Percentiles rank a stretch among this genome's conserved stretches.
Conservation (phyloP, 805 yeast species). For the Ogataea wickerhamii region DNA sequence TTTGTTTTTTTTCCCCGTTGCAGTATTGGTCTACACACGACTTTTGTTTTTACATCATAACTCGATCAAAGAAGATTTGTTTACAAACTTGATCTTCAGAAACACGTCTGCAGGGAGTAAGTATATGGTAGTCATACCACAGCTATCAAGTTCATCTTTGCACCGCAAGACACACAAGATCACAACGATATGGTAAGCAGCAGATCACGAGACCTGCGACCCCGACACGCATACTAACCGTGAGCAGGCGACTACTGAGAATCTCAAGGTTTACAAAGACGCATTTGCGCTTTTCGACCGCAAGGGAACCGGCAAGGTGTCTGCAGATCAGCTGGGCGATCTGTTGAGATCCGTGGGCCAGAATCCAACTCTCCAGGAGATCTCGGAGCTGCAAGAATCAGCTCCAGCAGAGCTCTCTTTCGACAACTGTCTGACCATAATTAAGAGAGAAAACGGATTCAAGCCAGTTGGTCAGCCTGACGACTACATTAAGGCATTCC, state of each 20-base stretch:
- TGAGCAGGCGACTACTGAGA: constrained; percentile 12
- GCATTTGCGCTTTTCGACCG: constrained; percentile 96
- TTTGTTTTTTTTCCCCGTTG: too few species aligned
- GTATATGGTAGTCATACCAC: too few species aligned
- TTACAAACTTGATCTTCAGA: too few species aligned
- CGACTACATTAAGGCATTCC: constrained; percentile 94
- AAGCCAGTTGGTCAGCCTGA: constrained; percentile 83
- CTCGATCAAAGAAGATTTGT: too few species aligned
- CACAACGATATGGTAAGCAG: too few species aligned
- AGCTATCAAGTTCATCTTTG: too few species aligned
- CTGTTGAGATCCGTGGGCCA: constrained; percentile 95
- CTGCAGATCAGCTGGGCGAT: constrained; percentile 84
- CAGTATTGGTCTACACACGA: too few species aligned
- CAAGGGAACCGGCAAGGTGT: constrained; percentile 89
- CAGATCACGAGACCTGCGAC: too few species aligned
- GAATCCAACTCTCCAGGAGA: constrained; percentile 93
- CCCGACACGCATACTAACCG: too few species aligned
- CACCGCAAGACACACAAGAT: too few species aligned
- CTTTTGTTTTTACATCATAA: too few species aligned
- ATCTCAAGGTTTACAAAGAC: constrained; percentile 61
- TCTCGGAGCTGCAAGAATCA: constrained; percentile 50
- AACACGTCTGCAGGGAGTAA: too few species aligned
- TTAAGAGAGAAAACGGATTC: constrained; percentile 85
- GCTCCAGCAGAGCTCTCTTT: constrained; percentile 53
- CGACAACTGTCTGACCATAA: constrained; percentile 70